Base-by-base conservation (phyloP, 495 filamentous ascomycete genomes). In the Hypoxylon fuscum region DNA sequence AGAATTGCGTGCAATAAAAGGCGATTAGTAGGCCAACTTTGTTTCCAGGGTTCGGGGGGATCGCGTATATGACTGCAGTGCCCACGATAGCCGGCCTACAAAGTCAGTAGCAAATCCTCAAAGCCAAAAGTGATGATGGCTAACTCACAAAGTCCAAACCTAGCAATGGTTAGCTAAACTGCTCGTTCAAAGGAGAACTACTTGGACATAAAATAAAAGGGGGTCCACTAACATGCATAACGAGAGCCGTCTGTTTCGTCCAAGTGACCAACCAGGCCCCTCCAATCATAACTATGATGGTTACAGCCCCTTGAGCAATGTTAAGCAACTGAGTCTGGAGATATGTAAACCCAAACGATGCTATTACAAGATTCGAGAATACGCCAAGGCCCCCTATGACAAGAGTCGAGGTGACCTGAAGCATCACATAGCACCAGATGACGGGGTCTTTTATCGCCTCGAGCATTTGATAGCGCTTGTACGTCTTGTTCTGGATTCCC, bases 241-340 rank as follows among this genome's bases (percentile, higher is more conserved):
- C 71, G 15, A 85, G 52, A 10, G 82, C 47, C 49, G 86, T 88
- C 67, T 87, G 85, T 0, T 70, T 57, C 8, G 72, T 82, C 62
- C 73, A 80, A 52, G 79, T 82, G 1, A 82, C 84, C 3, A 87
- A 61, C 74, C 74, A 86, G 0, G 81, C 76, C 1, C 80, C 83
- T 1, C 69, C 73, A 42, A 87, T 55, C 34, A 88, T 66, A 14
- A 85, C 79, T 43, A 83, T 76, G 47, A 85, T 83, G 50, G 86
- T 86, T 45, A 83, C 84, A 37, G 76, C 80, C 9, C 85, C 84
- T 1, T 86, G 68, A 7, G 86, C 83, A 82, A 88, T 88, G 10
- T 82, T 81, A 25, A 79, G 70, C 2, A 79, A 66, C 58, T 79
- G 76, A 1, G 77, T 78, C 41, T 79, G 66, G 10, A 77, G 58